Percentiles rank a stretch among this genome's conserved stretches.
Conservation (phyloP, 2,329 filamentous ascomycete genomes). For the Xylaria sp. region DNA sequence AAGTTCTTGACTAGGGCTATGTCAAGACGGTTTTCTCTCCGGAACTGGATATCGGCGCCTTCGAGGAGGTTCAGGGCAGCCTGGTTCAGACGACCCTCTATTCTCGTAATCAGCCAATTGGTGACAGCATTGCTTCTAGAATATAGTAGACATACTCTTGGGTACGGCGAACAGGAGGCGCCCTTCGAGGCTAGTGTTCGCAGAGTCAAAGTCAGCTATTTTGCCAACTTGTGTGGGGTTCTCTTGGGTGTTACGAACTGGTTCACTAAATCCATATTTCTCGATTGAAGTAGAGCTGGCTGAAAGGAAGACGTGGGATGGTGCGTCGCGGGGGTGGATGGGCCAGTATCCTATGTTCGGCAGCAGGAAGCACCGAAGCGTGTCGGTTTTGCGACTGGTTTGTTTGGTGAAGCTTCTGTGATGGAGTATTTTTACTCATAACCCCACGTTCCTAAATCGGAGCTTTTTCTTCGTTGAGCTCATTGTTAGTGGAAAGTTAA, state of each 20-base stretch:
- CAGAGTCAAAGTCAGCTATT: constrained; percentile 52
- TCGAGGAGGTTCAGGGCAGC: constrained; percentile 89
- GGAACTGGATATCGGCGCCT: constrained; percentile 96
- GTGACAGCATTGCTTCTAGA: constrained; percentile 39
- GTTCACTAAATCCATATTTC: constrained; percentile 65
- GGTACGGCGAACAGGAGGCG: constrained; percentile 96
- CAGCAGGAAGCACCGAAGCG: not conserved
- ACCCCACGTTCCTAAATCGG: constrained; percentile 57
- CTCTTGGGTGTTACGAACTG: constrained; percentile 55
- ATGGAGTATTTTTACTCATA: constrained; percentile 41
- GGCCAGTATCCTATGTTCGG: constrained; percentile 3
- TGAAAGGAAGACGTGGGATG: not conserved
- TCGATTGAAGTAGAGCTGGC: not conserved
- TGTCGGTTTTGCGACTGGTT: constrained; percentile 8
- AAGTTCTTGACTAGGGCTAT: constrained; percentile 98
- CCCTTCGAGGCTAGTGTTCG: constrained; percentile 78
- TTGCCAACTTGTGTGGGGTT: constrained; percentile 16
- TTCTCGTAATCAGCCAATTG: constrained; percentile 28
- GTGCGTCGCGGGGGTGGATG: constrained; percentile 10
- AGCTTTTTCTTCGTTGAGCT: constrained; percentile 46
- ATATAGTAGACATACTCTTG: constrained; percentile 77
- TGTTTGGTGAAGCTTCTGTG: constrained; percentile 22
- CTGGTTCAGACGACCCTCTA: constrained; percentile 93
- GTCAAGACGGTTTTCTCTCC: constrained; percentile 92
- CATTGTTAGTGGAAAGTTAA: not conserved